Evolutionary conservation across 495 filamentous ascomycete genomes (phyloP).

Genomic region (Penicillium waksmanii): DNA sequence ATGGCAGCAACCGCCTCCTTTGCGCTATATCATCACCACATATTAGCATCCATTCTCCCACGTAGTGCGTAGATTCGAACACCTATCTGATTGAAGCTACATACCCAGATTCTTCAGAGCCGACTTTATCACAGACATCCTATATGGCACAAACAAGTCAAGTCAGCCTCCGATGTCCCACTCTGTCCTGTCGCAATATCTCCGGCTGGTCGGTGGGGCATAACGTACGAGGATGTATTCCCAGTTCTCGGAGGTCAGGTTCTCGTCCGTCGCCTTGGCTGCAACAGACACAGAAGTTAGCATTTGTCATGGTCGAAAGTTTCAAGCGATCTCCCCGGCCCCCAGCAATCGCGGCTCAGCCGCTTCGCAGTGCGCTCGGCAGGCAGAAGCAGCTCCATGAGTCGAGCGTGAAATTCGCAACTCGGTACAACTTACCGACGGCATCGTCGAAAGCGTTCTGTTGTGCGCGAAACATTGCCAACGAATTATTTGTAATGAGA

Average conservation of each 20-base stretch:
- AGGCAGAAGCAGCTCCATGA: not conserved
- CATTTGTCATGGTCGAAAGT: not conserved
- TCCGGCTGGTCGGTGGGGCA: not conserved
- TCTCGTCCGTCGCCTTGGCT: constrained; percentile 99
- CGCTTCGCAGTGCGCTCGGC: not conserved
- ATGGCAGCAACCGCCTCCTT: constrained; percentile 93
- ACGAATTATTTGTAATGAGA: constrained; percentile 12
- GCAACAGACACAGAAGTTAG: constrained; percentile 30
- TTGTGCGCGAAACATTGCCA: constrained; percentile 76
- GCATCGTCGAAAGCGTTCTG: constrained; percentile 81
- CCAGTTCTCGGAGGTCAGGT: constrained; percentile 97
- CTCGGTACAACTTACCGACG: constrained; percentile 61
- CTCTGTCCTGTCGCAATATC: not conserved
- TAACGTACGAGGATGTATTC: constrained; percentile 84
- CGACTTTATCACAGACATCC: constrained; percentile 96
- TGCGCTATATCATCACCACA: constrained; percentile 47
- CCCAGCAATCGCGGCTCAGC: not conserved
- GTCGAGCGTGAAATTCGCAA: not conserved
- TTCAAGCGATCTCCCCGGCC: not conserved
- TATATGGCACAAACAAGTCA: constrained; percentile 27
- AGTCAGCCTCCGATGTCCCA: constrained; percentile 22
- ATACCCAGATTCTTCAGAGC: constrained; percentile 64
- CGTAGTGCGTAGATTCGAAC: not conserved
- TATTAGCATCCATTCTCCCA: constrained; percentile 18
- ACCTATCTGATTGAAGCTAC: constrained; percentile 18